phyloP scores from a whole-genome alignment of 495 filamentous ascomycete species.

The Penicillium waksmanii region DNA sequence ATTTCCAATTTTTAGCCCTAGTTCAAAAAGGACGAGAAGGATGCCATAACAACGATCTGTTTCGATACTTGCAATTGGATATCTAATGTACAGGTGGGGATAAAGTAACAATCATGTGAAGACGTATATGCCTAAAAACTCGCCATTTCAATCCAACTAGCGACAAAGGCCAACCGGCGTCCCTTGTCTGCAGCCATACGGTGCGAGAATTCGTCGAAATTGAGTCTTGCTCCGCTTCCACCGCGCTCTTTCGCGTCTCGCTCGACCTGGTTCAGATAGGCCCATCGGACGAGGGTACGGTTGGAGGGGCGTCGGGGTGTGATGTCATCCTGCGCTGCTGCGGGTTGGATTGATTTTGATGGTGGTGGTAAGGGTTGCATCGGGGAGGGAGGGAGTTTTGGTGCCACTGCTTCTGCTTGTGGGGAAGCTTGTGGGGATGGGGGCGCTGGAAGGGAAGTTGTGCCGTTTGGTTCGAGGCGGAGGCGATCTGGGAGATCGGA shows the following conservation, averaged over 20 bases:
- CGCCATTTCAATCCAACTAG: constrained; percentile 84
- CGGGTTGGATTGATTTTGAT: constrained; percentile 21
- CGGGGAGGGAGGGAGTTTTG: constrained; percentile 41
- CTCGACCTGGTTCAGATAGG: constrained; percentile 61
- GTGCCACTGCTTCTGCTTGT: constrained; percentile 43
- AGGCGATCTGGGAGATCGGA: constrained; percentile 31
- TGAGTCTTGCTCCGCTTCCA: constrained; percentile 72
- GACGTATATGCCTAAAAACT: constrained; percentile 48
- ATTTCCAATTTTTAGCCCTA: not conserved
- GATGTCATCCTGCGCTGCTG: constrained; percentile 16
- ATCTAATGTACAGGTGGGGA: constrained; percentile 20
- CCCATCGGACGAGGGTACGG: constrained; percentile 54
- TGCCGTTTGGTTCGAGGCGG: constrained; percentile 39
- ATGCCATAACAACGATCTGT: not conserved
- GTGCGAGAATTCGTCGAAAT: constrained; percentile 71
- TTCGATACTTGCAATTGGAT: not conserved
- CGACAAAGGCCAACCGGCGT: constrained; percentile 71
- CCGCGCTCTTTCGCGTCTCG: constrained; percentile 69
- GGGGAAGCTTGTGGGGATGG: constrained; percentile 39
- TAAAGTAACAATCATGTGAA: not conserved
- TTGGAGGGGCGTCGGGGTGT: constrained; percentile 34
- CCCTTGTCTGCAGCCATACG: constrained; percentile 69
- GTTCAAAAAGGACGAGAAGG: not conserved
- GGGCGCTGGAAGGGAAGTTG: constrained; percentile 42
- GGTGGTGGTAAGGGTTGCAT: constrained; percentile 41